phyloP scores from a whole-genome alignment of 345 rosid genomes.

The Gossypium sturtianum region DNA sequence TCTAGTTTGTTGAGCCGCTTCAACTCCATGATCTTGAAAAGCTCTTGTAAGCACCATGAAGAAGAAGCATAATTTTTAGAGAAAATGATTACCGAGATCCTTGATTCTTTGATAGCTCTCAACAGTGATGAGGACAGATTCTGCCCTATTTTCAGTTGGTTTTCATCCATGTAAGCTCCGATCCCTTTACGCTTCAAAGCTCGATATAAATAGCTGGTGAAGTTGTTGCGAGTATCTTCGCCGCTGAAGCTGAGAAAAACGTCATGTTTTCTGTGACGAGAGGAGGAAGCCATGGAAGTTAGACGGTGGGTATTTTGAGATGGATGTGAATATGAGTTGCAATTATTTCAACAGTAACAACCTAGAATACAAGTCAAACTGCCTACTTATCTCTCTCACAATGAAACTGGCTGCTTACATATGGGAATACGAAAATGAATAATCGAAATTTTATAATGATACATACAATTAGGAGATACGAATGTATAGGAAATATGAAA shows the following conservation, averaged over 20 bases:
- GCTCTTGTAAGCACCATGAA: background rate
- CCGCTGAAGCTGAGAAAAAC: constrained; percentile 25
- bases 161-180: background rate
- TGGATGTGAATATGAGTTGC: too few species aligned
- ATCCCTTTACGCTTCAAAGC: constrained; percentile 7
- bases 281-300: background rate
- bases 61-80: background rate
- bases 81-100: background rate
- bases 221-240: constrained; percentile 20
- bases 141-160: background rate
- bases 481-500: too few species aligned
- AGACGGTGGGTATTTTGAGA: too few species aligned
- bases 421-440: too few species aligned
- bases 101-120: background rate
- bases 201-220: constrained; percentile 22
- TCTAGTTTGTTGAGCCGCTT: background rate
- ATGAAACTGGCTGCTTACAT: too few species aligned
- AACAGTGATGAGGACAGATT: background rate
- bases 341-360: too few species aligned
- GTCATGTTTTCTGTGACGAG: constrained; percentile 17
- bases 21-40: background rate
- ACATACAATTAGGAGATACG: too few species aligned
- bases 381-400: too few species aligned
- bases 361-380: too few species aligned
- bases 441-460: too few species aligned